Conservation (phyloP, 495 filamentous ascomycete genomes). For the Pyrenula massariospora region DNA sequence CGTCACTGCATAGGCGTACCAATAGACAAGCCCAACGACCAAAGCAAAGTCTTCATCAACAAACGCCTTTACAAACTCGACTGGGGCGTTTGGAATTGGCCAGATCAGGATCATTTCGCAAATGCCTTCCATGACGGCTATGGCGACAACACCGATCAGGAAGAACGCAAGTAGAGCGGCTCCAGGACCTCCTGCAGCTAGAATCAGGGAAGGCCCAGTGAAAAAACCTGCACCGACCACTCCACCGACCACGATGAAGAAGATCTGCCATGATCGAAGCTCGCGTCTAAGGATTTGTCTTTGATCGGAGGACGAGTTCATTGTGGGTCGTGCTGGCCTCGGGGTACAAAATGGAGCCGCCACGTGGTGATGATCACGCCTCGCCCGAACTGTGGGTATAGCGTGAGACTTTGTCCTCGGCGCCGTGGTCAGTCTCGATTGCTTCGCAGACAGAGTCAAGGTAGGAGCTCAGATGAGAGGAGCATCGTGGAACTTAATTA, state of each 20-base stretch:
- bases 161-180: slow-evolving; percentile 30
- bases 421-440: too few relatives aligned
- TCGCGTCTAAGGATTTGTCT: background rate
- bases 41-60: slow-evolving; percentile 35
- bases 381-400: too few relatives aligned
- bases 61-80: slow-evolving; percentile 33
- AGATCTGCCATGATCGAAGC: slow-evolving; percentile 2
- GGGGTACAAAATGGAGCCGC: too few relatives aligned
- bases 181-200: slow-evolving; percentile 27
- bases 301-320: too few relatives aligned
- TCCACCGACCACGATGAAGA: slow-evolving; percentile 30
- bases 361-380: too few relatives aligned
- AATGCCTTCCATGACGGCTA: slow-evolving; percentile 36
- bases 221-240: slow-evolving; percentile 38
- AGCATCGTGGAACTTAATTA: too few relatives aligned
- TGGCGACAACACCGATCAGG: slow-evolving; percentile 23
- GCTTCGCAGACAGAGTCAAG: too few relatives aligned
- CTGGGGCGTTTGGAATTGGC: slow-evolving; percentile 33
- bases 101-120: slow-evolving; percentile 36
- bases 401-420: too few relatives aligned
- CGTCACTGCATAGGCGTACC: slow-evolving; percentile 22
- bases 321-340: too few relatives aligned
- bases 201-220: slow-evolving; percentile 26
- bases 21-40: slow-evolving; percentile 33
- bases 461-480: too few relatives aligned